Percentiles rank a stretch among this genome's conserved stretches.
These are phyloP conservation scores for Tolypocladium guangdongense DNA, from an alignment of 2,329 filamentous ascomycete genomes.

Conservation along the genomic window DNA sequence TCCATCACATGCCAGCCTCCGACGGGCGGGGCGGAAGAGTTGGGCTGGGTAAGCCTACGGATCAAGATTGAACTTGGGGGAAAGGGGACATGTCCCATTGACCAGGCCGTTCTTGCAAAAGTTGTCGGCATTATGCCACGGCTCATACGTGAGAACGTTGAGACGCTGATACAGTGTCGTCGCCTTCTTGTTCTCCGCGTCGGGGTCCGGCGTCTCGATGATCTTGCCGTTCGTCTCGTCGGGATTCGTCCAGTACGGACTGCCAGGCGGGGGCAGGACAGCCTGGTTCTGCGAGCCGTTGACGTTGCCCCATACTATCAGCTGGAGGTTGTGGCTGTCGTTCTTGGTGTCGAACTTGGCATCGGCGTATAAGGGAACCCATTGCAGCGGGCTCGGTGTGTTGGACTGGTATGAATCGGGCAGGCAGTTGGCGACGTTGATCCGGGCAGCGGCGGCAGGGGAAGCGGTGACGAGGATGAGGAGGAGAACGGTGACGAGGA, in stretches of 20 bases:
- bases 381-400: constrained; percentile 59
- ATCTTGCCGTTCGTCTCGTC: constrained; percentile 67
- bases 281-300: constrained; percentile 54
- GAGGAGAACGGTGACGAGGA: constrained; percentile 27
- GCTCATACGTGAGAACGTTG: constrained; percentile 67
- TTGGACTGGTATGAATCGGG: constrained; percentile 44
- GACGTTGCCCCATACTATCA: constrained; percentile 87
- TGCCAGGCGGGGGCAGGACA: constrained; percentile 48
- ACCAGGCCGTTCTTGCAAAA: constrained; percentile 56
- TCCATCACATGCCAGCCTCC: not conserved
- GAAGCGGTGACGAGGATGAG: constrained; percentile 25
- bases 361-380: constrained; percentile 63
- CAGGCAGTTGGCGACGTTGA: constrained; percentile 82
- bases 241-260: constrained; percentile 51
- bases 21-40: not conserved
- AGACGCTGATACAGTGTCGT: constrained; percentile 66
- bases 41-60: constrained; percentile 1
- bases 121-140: constrained; percentile 41
- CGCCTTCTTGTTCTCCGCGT: constrained; percentile 38
- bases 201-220: constrained; percentile 42
- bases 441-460: constrained; percentile 49
- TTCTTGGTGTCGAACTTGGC: constrained; percentile 58
- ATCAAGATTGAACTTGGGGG: constrained; percentile 51
- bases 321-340: constrained; percentile 52
- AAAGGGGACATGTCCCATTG: constrained; percentile 63